Conservation (phyloP, 2,329 filamentous ascomycete genomes). For the Ceratocystis cubensis region DNA sequence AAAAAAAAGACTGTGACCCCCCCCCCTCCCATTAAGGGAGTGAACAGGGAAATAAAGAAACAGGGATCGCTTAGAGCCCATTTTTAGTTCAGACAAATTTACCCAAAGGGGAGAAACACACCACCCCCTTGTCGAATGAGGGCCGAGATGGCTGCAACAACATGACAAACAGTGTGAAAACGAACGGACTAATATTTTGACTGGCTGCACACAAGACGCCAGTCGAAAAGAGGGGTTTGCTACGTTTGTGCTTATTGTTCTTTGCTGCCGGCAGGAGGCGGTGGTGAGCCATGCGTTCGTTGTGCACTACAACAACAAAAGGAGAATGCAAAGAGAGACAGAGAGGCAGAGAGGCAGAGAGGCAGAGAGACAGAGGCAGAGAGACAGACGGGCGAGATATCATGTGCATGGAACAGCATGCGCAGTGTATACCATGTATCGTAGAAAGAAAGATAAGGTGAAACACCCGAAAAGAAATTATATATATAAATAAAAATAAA, state of each 20-base stretch:
- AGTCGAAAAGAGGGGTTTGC: not conserved
- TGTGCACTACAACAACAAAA: no score
- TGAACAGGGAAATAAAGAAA: not conserved
- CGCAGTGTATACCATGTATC: not conserved
- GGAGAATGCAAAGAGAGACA: no score
- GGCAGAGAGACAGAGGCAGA: no score
- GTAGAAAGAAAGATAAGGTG: conserved; percentile 2
- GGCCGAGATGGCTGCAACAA: not conserved
- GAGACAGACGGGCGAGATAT: no score
- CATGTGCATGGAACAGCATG: no score
- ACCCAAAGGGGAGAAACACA: not conserved
- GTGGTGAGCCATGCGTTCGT: no score
- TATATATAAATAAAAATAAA: no score
- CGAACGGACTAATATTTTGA: not conserved
- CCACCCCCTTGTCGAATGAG: not conserved
- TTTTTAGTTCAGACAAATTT: conserved; percentile 12
- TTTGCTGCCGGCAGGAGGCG: no score
- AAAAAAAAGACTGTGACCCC: not conserved
- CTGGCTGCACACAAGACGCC: not conserved
- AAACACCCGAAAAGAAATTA: not conserved
- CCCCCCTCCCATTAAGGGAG: not conserved
- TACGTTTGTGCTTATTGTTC: no score
- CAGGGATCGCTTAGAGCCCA: conserved; percentile 13
- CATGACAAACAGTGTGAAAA: not conserved
- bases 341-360: no score